These are phyloP conservation scores for Pseudovirgaria hyperparasitica DNA, from an alignment of 2,329 filamentous ascomycete genomes.

Conservation along the genomic window DNA sequence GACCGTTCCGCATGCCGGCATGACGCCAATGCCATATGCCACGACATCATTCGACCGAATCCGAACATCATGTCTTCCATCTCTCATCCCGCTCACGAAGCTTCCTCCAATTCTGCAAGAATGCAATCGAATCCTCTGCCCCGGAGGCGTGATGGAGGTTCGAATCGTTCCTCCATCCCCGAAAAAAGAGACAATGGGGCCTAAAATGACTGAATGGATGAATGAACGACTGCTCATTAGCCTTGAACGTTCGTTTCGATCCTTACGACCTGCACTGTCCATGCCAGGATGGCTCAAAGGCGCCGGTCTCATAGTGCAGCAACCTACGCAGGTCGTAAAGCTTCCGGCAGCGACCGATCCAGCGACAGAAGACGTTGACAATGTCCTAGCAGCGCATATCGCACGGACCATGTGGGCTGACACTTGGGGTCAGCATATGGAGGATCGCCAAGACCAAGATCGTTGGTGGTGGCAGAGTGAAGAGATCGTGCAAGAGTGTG, in stretches of 20 bases:
- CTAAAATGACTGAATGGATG: conserved; percentile 46
- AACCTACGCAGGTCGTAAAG: conserved; percentile 10
- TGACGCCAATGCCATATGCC: conserved; percentile 38
- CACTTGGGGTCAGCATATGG: conserved; percentile 23
- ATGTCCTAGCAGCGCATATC: conserved; percentile 21
- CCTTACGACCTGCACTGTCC: conserved; percentile 44
- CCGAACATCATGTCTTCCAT: conserved; percentile 38
- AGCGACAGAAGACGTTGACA: conserved; percentile 11
- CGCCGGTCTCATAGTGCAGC: conserved; percentile 23
- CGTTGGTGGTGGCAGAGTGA: conserved; percentile 28
- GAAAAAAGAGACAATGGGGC: conserved; percentile 42
- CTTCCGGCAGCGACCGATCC: conserved; percentile 18
- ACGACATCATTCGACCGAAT: conserved; percentile 22
- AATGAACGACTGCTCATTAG: conserved; percentile 48
- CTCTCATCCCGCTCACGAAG: conserved; percentile 42
- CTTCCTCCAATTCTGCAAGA: conserved; percentile 44
- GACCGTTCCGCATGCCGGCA: conserved; percentile 20
- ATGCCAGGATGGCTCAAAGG: conserved; percentile 48
- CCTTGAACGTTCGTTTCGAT: conserved; percentile 45
- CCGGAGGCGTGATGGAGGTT: conserved; percentile 44
- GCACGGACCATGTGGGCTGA: conserved; percentile 24
- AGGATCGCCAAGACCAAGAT: conserved; percentile 14
- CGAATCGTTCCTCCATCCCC: conserved; percentile 52
- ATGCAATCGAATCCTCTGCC: conserved; percentile 42
- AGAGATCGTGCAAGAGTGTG: conserved; percentile 22